Base-by-base conservation (phyloP, 192 early-diverging fungal genomes). In the Mortierella hygrophila region DNA sequence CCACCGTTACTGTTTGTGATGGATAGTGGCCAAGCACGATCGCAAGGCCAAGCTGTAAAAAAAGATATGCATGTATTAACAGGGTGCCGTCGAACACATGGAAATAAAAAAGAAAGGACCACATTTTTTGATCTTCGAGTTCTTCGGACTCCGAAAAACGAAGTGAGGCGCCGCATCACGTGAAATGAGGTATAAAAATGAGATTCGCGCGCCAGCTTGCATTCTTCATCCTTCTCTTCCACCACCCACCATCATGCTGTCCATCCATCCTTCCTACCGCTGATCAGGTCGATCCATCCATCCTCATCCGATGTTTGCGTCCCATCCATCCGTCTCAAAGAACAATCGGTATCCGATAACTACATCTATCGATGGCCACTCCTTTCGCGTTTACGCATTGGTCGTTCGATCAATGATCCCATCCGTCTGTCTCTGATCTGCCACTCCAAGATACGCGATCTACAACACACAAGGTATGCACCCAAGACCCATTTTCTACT, bases 21-120 rank as follows among this genome's bases (percentile, higher is more conserved):
- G 21, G 29, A 40, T 77, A 77, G 75, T 77, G 75, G 75, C 75
- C 60, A 77, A 77, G 75, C 63, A 77, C 21, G 41, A 77, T 9
- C 74, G 74, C 44, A 77, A 77, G 29, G n/a, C 60, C 75, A 77
- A 77, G 75, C 47, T 77, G 57, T 77, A 77, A 37, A 75, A 75
- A 18, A 18, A 15, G 16, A 42, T 68, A 23, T 76, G 57, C 23
- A 42, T 46, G 40, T 68, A 41, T n/a, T 60, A 21, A 3, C 7
- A 29, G 1, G 1, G n/a, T 10, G 1, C n/a, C 6, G 4, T 65
- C 4, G 60, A 65, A 15, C 29, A 65, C 29, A 11, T 2, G 15
- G 29, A 60, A 41, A 46, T 29, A 68, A 65, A 38, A 70, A 44
- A 44, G 42, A 44, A 44, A 44, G 11, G 42, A 44, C 42, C 35